phyloP scores from a whole-genome alignment of 257 asterid species.

The Lycium ferocissimum region DNA sequence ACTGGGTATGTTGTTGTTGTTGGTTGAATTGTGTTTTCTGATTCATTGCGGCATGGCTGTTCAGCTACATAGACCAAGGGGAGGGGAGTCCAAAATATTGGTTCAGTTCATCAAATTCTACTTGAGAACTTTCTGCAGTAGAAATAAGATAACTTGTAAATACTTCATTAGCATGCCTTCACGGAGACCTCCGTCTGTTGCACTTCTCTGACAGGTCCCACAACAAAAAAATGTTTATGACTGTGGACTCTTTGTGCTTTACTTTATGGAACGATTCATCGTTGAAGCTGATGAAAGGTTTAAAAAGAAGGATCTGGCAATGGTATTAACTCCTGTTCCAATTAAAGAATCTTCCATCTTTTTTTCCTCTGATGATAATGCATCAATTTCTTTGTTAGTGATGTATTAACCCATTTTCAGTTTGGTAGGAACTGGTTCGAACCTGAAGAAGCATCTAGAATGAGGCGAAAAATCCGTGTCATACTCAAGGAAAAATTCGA shows the following conservation, averaged over 20 bases:
- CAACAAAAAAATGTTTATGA: constrained; percentile 83
- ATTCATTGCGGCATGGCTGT: background rate
- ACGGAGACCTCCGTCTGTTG: background rate
- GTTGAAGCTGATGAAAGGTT: constrained; percentile 69
- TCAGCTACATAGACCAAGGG: constrained; percentile 6
- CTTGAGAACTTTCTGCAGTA: background rate
- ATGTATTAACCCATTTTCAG: constrained; percentile 46
- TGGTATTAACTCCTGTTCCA: constrained; percentile 52
- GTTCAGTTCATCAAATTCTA: background rate
- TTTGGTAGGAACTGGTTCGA: constrained; percentile 84
- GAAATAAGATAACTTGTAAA: constrained; percentile 10
- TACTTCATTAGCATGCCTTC: constrained; percentile 5
- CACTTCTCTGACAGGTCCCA: constrained; percentile 70
- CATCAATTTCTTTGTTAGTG: constrained; percentile 21
- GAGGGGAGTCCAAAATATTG: background rate
- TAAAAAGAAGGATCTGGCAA: constrained; percentile 55
- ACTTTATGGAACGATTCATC: constrained; percentile 85
- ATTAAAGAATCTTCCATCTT: constrained; percentile 5
- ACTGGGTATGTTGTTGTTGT: background rate
- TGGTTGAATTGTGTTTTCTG: constrained; percentile 3
- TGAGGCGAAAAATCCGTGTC: constrained; percentile 58
- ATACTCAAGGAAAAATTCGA: constrained; percentile 61
- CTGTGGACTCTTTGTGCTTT: constrained; percentile 92
- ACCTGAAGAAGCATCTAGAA: constrained; percentile 76
- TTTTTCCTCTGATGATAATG: background rate